A percentile compares a stretch with the other conserved stretches of the same genome.
phyloP scores from a whole-genome alignment of 164 flowering plant species.

The Magnolia kwangsiensis region DNA sequence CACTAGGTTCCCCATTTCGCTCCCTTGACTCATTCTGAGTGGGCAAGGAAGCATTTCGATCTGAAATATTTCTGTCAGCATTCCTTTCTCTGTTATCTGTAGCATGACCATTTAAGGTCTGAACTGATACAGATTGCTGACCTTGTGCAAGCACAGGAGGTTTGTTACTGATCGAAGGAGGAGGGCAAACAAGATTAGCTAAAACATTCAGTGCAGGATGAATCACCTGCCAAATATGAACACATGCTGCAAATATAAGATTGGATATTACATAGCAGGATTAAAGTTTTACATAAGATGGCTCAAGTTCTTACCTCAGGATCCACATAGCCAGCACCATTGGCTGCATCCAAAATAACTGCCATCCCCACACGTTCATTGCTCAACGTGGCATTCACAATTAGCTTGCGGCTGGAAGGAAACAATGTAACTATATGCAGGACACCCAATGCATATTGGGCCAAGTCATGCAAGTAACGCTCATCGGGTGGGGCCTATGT shows the following conservation, averaged over 20 bases:
- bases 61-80: conserved; percentile 44
- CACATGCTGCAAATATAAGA: neutral
- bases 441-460: conserved; percentile 97
- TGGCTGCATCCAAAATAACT: conserved; percentile 89
- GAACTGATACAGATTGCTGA: conserved; percentile 52
- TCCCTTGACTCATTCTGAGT: conserved; percentile 50
- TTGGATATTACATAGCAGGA: neutral
- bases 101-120: conserved; percentile 40
- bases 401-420: conserved; percentile 71
- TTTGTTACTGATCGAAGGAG: conserved; percentile 89
- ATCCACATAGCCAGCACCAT: conserved; percentile 59
- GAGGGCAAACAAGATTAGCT: conserved; percentile 95
- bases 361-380: conserved; percentile 92
- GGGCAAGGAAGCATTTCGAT: conserved; percentile 30
- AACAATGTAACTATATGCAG: conserved; percentile 85
- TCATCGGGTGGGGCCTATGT: conserved; percentile 93
- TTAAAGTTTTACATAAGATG: neutral
- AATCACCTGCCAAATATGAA: conserved; percentile 56
- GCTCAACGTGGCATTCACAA: conserved; percentile 79
- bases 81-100: conserved; percentile 50
- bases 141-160: conserved; percentile 49
- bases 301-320: conserved; percentile 59
- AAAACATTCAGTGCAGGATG: conserved; percentile 83
- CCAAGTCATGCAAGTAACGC: conserved; percentile 92
- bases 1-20: conserved; percentile 47